A percentile compares a stretch with the other conserved stretches of the same genome.
Evolutionary conservation across 2,329 filamentous ascomycete species (phyloP).

Genomic region (Aspergillus neoniger): DNA sequence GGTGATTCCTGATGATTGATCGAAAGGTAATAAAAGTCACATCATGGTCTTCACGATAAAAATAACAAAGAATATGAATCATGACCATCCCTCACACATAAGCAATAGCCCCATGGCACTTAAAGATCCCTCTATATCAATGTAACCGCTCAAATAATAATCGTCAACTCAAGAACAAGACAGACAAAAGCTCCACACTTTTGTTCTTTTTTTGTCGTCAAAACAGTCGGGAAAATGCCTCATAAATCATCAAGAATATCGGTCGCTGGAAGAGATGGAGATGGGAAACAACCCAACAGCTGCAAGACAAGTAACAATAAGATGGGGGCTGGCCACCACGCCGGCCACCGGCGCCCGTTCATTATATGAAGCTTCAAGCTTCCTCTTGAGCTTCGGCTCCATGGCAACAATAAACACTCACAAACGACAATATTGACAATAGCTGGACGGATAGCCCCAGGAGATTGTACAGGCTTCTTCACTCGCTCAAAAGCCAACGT

Average conservation of each 20-base stretch:
- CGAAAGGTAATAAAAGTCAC: neutral
- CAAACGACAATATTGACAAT: conserved; percentile 1
- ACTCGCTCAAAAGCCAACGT: conserved; percentile 5
- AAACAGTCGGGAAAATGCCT: conserved; percentile 6
- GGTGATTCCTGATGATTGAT: neutral
- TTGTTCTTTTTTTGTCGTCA: conserved; percentile 12
- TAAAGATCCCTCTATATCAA: conserved; percentile 6
- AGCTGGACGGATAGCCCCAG: neutral
- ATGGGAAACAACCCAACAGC: neutral
- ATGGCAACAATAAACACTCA: conserved; percentile 2
- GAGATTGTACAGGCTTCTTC: conserved; percentile 3
- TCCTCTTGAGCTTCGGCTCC: conserved; percentile 3
- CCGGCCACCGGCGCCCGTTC: neutral
- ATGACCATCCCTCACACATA: neutral
- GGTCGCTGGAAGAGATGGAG: neutral
- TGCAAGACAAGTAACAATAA: neutral
- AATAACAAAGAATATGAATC: neutral
- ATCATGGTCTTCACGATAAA: neutral
- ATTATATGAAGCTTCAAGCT: conserved; percentile 7
- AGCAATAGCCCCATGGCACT: neutral
- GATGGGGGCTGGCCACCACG: neutral
- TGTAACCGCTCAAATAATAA: conserved; percentile 3
- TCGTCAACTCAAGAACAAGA: conserved; percentile 2
- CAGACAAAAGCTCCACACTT: conserved; percentile 9
- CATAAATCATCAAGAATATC: conserved; percentile 13